A percentile compares a stretch with the other conserved stretches of the same genome.
phyloP scores from a whole-genome alignment of 176 grass and related monocot genomes.

The Bonia amplexicaulis region DNA sequence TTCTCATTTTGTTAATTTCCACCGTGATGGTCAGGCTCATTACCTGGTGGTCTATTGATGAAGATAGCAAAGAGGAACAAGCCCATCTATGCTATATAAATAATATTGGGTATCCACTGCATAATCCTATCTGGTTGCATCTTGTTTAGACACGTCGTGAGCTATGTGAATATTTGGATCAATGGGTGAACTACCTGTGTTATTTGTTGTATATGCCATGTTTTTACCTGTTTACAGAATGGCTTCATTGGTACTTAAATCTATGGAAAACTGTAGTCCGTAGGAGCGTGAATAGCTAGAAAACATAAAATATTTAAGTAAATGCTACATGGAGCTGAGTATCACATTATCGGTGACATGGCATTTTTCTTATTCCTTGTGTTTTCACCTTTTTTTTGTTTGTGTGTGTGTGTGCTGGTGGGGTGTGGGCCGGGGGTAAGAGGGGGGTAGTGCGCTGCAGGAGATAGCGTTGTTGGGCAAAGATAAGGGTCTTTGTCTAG shows the following conservation, averaged over 20 bases:
- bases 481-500: slow-evolving; percentile 15
- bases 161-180: background rate
- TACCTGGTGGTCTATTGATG: slow-evolving; percentile 61
- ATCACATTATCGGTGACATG: background rate
- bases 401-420: background rate
- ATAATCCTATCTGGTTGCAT: background rate
- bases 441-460: background rate
- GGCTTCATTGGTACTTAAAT: background rate
- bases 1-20: slow-evolving; percentile 24
- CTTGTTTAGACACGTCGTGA: background rate
- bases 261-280: background rate
- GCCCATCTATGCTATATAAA: slow-evolving; percentile 43
- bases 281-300: background rate
- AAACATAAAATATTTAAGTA: background rate
- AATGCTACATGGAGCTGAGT: background rate
- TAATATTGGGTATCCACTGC: slow-evolving; percentile 39
- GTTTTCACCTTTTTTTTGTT: background rate
- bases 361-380: background rate
- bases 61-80: slow-evolving; percentile 68
- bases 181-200: background rate
- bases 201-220: slow-evolving; percentile 3
- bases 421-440: too few species aligned
- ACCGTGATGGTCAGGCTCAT: slow-evolving; percentile 43
- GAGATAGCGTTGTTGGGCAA: background rate
- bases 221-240: slow-evolving; percentile 3